Percentiles rank a stretch among this genome's conserved stretches.
phyloP scores from a whole-genome alignment of 2,329 filamentous ascomycete species.

The Sporothrix sp. region DNA sequence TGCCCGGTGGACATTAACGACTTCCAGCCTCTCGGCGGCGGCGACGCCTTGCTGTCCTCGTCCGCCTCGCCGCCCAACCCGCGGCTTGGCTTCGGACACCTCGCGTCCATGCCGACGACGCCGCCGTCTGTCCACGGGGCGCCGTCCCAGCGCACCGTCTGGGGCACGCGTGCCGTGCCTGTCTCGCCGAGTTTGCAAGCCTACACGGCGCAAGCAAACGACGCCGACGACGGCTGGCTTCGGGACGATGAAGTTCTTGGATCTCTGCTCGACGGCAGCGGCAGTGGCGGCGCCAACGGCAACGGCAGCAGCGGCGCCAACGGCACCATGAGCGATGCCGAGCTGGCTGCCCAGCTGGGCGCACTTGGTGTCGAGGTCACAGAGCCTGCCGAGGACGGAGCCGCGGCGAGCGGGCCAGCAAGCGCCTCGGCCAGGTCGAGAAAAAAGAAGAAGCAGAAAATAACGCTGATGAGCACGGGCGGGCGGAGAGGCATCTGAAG shows the following conservation, averaged over 20 bases:
- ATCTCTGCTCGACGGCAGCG: background rate
- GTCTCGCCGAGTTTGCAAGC: conserved; percentile 44
- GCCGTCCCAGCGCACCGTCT: conserved; percentile 60
- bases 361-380: conserved; percentile 35
- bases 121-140: conserved; percentile 44
- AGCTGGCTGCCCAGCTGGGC: conserved; percentile 51
- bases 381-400: conserved; percentile 17
- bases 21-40: conserved; percentile 49
- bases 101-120: conserved; percentile 73
- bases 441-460: conserved; percentile 65
- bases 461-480: conserved; percentile 61
- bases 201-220: conserved; percentile 25
- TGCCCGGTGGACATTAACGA: conserved; percentile 44
- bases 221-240: conserved; percentile 43
- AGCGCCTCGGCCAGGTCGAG: conserved; percentile 32
- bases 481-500: conserved; percentile 34
- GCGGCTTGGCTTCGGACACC: conserved; percentile 52
- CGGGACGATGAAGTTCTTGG: conserved; percentile 8
- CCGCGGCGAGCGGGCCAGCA: conserved; percentile 11
- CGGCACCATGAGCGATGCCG: conserved; percentile 29
- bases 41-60: conserved; percentile 15
- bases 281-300: too few species aligned
- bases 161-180: conserved; percentile 71
- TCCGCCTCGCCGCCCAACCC: conserved; percentile 40
- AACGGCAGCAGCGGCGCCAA: too few species aligned